Base-by-base conservation (phyloP, 768 basidiomycete genomes). In the Lentinula guzmanii region DNA sequence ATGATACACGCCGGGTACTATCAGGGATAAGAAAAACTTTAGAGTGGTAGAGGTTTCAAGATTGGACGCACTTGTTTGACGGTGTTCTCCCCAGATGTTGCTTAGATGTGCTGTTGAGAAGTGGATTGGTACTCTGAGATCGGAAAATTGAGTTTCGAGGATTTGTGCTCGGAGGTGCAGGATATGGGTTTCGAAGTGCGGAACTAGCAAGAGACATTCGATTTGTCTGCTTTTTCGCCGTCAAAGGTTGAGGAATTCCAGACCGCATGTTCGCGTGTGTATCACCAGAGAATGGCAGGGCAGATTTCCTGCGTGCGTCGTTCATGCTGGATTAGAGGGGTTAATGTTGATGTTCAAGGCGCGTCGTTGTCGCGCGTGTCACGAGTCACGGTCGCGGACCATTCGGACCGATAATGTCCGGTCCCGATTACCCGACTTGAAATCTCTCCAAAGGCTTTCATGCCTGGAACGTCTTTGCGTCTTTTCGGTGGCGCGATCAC, bases 401-500 rank as follows among this genome's bases (percentile, higher is more conserved):
- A 13, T 13, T 39, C 37, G 37, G 37, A 0, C 37, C 10, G 52
- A 4, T 52, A 3, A 28, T 31, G 2, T 52, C 51, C 51, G 51
- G 51, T 15, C 21, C 24, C 51, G 51, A 52, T 11, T 52, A 2
- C 9, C 51, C 37, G 37, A 39, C 37, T 39, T 39, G 28, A 28
- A 28, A 7, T 33, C 51, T 45, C 51, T 52, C 8, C 6, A 13
- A 52, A 53, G 28, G 31, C n/a, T 13, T 21, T 33, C 56, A 58
- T 58, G 45, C 21, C 41, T 35, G 66, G 64, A 63, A 57, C 70
- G 41, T 69, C 65, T 18, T 78, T 81, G 64, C 71, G 80, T 5
- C 82, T 99, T 0, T 99, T 95, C 73, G 96, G 93, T 3, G 95
- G 93, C 11, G 93, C 91, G 11, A 93, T 99, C 62, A 81, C 77